Conservation (phyloP, 495 filamentous ascomycete species). For the Aspergillus kassunensis region DNA sequence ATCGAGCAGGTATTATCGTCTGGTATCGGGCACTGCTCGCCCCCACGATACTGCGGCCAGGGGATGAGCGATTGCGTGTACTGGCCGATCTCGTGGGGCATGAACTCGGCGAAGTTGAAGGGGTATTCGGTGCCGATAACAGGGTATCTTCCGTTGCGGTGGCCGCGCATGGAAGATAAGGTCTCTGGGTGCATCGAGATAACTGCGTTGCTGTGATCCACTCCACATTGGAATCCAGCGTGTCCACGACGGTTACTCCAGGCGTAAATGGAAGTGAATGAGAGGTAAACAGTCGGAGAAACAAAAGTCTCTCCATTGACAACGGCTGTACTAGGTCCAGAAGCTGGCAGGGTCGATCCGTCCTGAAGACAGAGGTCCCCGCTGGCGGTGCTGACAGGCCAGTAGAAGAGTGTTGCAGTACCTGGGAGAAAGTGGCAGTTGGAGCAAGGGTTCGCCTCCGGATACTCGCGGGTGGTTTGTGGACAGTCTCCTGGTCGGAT, state of each 20-base stretch:
- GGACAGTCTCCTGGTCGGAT: slow-evolving; percentile 18
- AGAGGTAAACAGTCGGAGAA: slow-evolving; percentile 24
- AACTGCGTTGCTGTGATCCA: slow-evolving; percentile 16
- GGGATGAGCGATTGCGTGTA: slow-evolving; percentile 21
- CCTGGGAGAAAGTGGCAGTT: slow-evolving; percentile 24
- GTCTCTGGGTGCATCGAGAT: slow-evolving; percentile 17
- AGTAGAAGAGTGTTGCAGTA: slow-evolving; percentile 29
- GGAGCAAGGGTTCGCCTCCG: slow-evolving; percentile 20
- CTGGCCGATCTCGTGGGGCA: slow-evolving; percentile 18
- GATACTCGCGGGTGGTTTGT: slow-evolving; percentile 6
- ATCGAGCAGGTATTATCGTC: slow-evolving; percentile 16
- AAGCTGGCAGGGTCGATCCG: slow-evolving; percentile 20
- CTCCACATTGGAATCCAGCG: slow-evolving; percentile 20
- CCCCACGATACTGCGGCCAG: slow-evolving; percentile 24
- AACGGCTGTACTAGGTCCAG: slow-evolving; percentile 23
- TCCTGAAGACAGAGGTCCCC: slow-evolving; percentile 25
- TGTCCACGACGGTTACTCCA: slow-evolving; percentile 21
- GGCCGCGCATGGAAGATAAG: slow-evolving; percentile 17
- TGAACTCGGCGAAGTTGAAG: slow-evolving; percentile 25
- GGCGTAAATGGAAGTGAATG: slow-evolving; percentile 25
- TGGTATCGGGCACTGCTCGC: slow-evolving; percentile 18
- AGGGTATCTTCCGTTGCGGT: slow-evolving; percentile 24
- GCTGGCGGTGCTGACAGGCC: slow-evolving; percentile 21
- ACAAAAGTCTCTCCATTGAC: slow-evolving; percentile 20
- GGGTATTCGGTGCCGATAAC: slow-evolving; percentile 20